phyloP scores from a whole-genome alignment of 108 stramenopile species.

The Cyclostephanos invisitatus region DNA sequence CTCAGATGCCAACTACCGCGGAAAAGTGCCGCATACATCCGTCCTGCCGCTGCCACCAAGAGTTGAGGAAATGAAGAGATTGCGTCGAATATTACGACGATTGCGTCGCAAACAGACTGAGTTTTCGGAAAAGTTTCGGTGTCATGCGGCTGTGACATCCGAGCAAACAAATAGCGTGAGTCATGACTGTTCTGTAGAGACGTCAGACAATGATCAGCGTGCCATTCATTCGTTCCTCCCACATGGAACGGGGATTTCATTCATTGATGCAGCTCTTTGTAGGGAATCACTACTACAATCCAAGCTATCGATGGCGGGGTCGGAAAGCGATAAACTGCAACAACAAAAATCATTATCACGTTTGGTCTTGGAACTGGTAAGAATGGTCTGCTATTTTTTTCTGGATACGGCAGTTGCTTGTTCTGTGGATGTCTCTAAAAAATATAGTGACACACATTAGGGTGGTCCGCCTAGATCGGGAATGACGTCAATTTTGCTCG shows the following conservation, averaged over 20 bases:
- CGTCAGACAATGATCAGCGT: conserved; percentile 21
- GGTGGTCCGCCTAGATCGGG: conserved; percentile 43
- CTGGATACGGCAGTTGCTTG: background rate
- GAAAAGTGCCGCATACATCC: background rate
- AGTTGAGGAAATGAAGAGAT: conserved; percentile 26
- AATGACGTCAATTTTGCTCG: conserved; percentile 41
- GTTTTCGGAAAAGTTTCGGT: background rate
- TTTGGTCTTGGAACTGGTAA: conserved; percentile 46
- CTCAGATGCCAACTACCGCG: background rate
- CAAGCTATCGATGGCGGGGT: background rate
- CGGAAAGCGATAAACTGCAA: conserved; percentile 6
- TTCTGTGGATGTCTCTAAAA: background rate
- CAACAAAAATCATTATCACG: conserved; percentile 12
- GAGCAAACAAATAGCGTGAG: background rate
- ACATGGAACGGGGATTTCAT: conserved; percentile 38
- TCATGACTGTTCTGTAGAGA: conserved; percentile 1
- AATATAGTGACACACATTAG: conserved; percentile 3
- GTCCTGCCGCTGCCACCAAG: conserved; percentile 3
- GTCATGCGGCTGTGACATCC: background rate
- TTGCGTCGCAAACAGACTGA: conserved; percentile 20
- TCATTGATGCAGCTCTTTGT: conserved; percentile 36
- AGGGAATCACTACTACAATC: background rate
- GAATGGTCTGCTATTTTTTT: background rate
- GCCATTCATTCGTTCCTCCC: conserved; percentile 43
- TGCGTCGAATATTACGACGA: conserved; percentile 32